Evolutionary conservation across 2,329 filamentous ascomycete genomes (phyloP).

Genomic region (Ophiocordyceps camponoti-rufipedis): DNA sequence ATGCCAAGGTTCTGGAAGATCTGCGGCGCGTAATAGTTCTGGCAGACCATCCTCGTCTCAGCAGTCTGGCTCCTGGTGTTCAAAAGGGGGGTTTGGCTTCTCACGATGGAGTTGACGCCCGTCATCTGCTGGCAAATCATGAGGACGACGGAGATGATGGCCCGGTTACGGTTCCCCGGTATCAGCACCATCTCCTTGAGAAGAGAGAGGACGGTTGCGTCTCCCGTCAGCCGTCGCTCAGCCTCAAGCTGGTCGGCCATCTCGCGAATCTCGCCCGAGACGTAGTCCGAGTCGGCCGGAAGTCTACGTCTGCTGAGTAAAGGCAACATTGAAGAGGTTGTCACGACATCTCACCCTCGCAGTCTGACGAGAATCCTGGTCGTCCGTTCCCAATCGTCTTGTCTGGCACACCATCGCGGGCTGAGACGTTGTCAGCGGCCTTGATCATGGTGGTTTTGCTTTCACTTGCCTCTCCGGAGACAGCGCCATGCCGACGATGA

Average conservation of each 20-base stretch:
- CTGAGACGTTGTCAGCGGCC: conserved; percentile 13
- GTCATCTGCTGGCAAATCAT: conserved; percentile 61
- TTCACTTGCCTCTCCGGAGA: conserved; percentile 28
- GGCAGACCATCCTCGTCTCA: background rate
- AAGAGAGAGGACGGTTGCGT: conserved; percentile 34
- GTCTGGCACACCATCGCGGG: conserved; percentile 48
- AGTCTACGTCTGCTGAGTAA: conserved; percentile 17
- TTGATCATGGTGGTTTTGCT: background rate
- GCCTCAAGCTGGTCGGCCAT: conserved; percentile 43
- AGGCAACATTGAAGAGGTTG: background rate
- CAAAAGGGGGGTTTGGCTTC: conserved; percentile 14
- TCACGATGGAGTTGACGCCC: conserved; percentile 29
- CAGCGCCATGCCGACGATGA: conserved; percentile 41
- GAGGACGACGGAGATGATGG: conserved; percentile 39
- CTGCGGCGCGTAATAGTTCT: conserved; percentile 49
- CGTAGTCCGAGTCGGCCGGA: conserved; percentile 32
- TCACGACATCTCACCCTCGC: conserved; percentile 9
- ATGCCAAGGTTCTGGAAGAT: conserved; percentile 52
- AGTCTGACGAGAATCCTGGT: conserved; percentile 35
- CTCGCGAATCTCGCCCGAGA: conserved; percentile 40
- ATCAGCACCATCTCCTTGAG: conserved; percentile 46
- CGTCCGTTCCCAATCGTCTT: conserved; percentile 49
- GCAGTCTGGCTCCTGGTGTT: background rate
- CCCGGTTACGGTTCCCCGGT: conserved; percentile 43
- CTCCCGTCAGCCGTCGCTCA: conserved; percentile 38